Base-by-base conservation (phyloP, 768 basidiomycete species). In the Ramaria rubella region DNA sequence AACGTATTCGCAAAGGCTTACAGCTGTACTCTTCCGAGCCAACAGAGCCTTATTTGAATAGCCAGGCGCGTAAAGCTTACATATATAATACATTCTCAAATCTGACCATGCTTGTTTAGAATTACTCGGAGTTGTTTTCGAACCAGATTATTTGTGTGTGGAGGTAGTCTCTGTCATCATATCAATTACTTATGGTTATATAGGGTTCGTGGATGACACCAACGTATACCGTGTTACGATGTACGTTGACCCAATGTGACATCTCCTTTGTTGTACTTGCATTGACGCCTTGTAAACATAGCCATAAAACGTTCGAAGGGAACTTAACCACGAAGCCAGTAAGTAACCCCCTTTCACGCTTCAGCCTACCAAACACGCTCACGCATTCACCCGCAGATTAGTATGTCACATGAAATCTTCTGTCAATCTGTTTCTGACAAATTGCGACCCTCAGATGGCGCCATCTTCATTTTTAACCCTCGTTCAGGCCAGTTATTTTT, bases 201-300 rank as follows among this genome's bases (percentile, higher is more conserved):
- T 61, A 83, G 85, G 91, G 95, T 98, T 98, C 66, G 94, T 99
- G 61, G 96, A 99, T 65, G 96, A 99, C 68, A 98, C 96, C 40
- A 98, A 98, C 64, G 96, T 99, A n/a, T 99, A 99, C 72, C 94
- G 96, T 57, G 93, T 96, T 51, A 95, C 93, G 15, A 95, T 95
- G 81, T 83, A 66, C 58, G 79, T 67, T 19, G 15, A 36, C n/a
- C n/a, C n/a, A n/a, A n/a, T n/a, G n/a, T n/a, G n/a, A n/a, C n/a
- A n/a, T n/a, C n/a, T n/a, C n/a, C n/a, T n/a, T n/a, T n/a, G n/a
- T n/a, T n/a, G n/a, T n/a, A n/a, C n/a, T n/a, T n/a, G n/a, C n/a
- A n/a, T n/a, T n/a, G n/a, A n/a, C n/a, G n/a, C n/a, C n/a, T n/a
- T n/a, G n/a, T n/a, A n/a, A n/a, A n/a, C n/a, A n/a, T 59, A 86